These are phyloP conservation scores for Monascus purpureus DNA, from an alignment of 495 filamentous ascomycete genomes.

Conservation along the genomic window DNA sequence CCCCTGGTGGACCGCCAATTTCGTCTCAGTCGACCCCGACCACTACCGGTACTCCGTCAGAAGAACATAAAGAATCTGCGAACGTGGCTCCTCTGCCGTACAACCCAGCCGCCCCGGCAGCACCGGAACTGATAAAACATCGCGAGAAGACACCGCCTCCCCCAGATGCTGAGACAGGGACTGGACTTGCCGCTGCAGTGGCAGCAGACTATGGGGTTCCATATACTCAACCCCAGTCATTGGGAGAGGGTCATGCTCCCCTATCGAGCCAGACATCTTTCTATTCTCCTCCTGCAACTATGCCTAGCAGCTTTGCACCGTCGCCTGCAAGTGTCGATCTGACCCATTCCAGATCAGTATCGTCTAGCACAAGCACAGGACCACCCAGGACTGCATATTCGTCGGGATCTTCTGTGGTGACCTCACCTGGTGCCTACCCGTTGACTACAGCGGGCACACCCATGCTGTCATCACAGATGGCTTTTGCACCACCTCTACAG, in stretches of 20 bases:
- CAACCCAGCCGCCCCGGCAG: slow-evolving; percentile 78
- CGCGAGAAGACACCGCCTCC: slow-evolving; percentile 86
- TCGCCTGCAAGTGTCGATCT: slow-evolving; percentile 24
- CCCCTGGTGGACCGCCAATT: slow-evolving; percentile 25
- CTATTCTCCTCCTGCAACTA: slow-evolving; percentile 17
- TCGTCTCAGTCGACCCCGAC: slow-evolving; percentile 11
- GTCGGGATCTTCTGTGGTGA: slow-evolving; percentile 10
- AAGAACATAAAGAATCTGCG: slow-evolving; percentile 26
- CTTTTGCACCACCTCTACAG: slow-evolving; percentile 32
- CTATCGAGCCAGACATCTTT: slow-evolving; percentile 11
- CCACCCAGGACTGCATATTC: slow-evolving; percentile 8
- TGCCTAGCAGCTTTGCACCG: slow-evolving; percentile 17
- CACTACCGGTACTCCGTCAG: slow-evolving; percentile 17
- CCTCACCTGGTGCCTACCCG: slow-evolving; percentile 13
- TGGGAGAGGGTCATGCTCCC: slow-evolving; percentile 13
- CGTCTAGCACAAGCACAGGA: slow-evolving; percentile 25
- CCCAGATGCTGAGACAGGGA: slow-evolving; percentile 52
- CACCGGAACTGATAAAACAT: slow-evolving; percentile 67
- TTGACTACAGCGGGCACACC: too few species aligned
- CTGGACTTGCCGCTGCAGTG: slow-evolving; percentile 55
- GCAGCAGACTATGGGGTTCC: slow-evolving; percentile 43
- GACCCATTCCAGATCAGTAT: slow-evolving; percentile 14
- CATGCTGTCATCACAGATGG: too few species aligned
- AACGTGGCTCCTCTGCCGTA: slow-evolving; percentile 66
- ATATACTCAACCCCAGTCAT: slow-evolving; percentile 23